Evolutionary conservation across 495 filamentous ascomycete species (phyloP).

Genomic region (Cairneyella variabilis): DNA sequence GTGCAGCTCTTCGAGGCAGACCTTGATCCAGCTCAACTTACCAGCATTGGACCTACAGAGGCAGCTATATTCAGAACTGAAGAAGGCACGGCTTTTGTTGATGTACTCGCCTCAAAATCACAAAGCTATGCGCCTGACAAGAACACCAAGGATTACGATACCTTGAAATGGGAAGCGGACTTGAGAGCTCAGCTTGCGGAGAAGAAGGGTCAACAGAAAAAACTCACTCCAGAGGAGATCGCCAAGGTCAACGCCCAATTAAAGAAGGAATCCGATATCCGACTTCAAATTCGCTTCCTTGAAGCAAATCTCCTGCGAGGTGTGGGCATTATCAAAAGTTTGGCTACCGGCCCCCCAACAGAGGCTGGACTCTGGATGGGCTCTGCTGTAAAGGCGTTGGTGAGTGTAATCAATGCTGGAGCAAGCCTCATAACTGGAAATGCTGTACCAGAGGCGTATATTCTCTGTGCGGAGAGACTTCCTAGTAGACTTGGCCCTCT

Average conservation of each 20-base stretch:
- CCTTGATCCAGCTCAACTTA: slow-evolving; percentile 60
- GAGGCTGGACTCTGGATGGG: slow-evolving; percentile 86
- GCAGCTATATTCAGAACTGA: slow-evolving; percentile 87
- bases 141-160: slow-evolving; percentile 89
- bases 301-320: slow-evolving; percentile 71
- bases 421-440: slow-evolving; percentile 77
- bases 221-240: slow-evolving; percentile 83
- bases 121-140: slow-evolving; percentile 66
- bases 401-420: slow-evolving; percentile 70
- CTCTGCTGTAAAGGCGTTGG: slow-evolving; percentile 62
- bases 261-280: slow-evolving; percentile 76
- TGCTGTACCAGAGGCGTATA: slow-evolving; percentile 71
- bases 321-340: slow-evolving; percentile 74
- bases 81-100: slow-evolving; percentile 81
- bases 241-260: slow-evolving; percentile 89
- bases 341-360: slow-evolving; percentile 81
- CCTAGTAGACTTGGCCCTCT: slow-evolving; percentile 71
- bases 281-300: slow-evolving; percentile 60
- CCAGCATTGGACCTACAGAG: slow-evolving; percentile 74
- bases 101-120: slow-evolving; percentile 78
- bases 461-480: slow-evolving; percentile 69
- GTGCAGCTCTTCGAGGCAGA: slow-evolving; percentile 68
- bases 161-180: slow-evolving; percentile 94
- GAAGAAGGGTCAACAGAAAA: slow-evolving; percentile 89
- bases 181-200: slow-evolving; percentile 80